phyloP scores from a whole-genome alignment of 2,329 filamentous ascomycete genomes.

The Neodidymelliopsis sp. region DNA sequence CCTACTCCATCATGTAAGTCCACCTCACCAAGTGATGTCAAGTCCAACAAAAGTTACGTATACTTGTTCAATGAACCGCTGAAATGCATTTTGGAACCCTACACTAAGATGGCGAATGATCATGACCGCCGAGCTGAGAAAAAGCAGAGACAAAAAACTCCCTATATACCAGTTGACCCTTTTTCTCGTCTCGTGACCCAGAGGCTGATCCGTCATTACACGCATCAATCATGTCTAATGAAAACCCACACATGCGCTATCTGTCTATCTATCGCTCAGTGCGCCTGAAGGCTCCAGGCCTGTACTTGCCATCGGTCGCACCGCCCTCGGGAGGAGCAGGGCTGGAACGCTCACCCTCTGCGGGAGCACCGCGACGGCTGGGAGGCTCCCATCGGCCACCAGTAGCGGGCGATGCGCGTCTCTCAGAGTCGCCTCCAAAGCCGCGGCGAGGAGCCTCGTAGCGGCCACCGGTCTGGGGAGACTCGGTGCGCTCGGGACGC shows the following conservation, averaged over 20 bases:
- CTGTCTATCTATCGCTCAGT: constrained; percentile 13
- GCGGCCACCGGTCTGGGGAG: constrained; percentile 41
- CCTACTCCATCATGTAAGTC: too few relatives aligned
- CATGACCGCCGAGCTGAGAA: constrained; percentile 13
- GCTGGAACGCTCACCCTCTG: constrained; percentile 34
- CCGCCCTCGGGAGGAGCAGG: constrained; percentile 34
- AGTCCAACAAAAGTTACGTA: background rate
- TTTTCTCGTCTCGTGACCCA: constrained; percentile 12
- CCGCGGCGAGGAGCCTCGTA: constrained; percentile 40
- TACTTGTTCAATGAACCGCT: constrained; percentile 8
- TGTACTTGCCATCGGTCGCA: constrained; percentile 49
- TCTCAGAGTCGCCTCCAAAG: constrained; percentile 41
- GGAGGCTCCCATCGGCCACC: constrained; percentile 43
- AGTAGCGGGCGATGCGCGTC: constrained; percentile 43
- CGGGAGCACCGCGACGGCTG: constrained; percentile 30
- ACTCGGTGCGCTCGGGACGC: constrained; percentile 8
- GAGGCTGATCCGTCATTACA: constrained; percentile 5
- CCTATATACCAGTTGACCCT: constrained; percentile 17
- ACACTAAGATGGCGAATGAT: constrained; percentile 11
- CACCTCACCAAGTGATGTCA: background rate
- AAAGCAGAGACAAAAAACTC: constrained; percentile 18
- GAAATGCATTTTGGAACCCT: constrained; percentile 18
- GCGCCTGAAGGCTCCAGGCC: constrained; percentile 49
- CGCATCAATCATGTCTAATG: constrained; percentile 21
- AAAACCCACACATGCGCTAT: constrained; percentile 11